Percentiles rank a stretch among this genome's conserved stretches.
Evolutionary conservation across 164 flowering plant species (phyloP).

Genomic region (Aristolochia contorta): DNA sequence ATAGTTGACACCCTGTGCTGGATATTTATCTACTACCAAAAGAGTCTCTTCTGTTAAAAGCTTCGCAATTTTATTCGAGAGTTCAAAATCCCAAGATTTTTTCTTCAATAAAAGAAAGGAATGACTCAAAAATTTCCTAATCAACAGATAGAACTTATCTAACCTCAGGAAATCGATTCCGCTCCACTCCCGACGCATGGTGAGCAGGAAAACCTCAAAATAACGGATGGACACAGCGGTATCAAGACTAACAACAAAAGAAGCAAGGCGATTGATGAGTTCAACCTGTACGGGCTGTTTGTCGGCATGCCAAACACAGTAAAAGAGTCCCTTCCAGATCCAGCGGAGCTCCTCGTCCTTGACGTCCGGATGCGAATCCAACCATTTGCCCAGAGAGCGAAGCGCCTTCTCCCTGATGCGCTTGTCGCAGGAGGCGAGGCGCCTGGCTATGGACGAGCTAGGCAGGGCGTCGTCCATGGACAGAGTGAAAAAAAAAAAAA

Average conservation of each 20-base stretch:
- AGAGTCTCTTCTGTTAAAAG: conserved; percentile 40
- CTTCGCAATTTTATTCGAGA: conserved; percentile 19
- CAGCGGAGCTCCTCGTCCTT: conserved; percentile 51
- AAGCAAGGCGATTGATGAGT: conserved; percentile 47
- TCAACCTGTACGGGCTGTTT: conserved; percentile 32
- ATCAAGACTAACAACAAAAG: conserved; percentile 27
- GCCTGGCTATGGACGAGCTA: conserved; percentile 30
- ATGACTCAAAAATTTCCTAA: conserved; percentile 44
- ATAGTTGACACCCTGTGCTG: conserved; percentile 69
- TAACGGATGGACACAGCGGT: conserved; percentile 36
- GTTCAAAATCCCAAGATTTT: conserved; percentile 47
- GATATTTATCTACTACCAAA: conserved; percentile 32
- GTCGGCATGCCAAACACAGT: conserved; percentile 42
- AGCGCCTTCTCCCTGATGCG: conserved; percentile 41
- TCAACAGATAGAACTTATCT: conserved; percentile 76
- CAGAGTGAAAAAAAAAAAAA: no score
- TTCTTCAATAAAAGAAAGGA: conserved; percentile 38
- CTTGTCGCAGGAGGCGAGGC: conserved; percentile 59
- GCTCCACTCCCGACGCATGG: conserved; percentile 89
- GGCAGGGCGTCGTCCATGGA: conserved; percentile 9
- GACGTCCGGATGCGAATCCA: conserved; percentile 34
- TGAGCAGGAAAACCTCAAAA: conserved; percentile 49
- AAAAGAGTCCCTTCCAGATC: conserved; percentile 92
- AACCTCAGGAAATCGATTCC: conserved; percentile 73
- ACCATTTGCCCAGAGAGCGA: conserved; percentile 38